phyloP scores from a whole-genome alignment of 345 rosid genomes.

The Populus davidiana region DNA sequence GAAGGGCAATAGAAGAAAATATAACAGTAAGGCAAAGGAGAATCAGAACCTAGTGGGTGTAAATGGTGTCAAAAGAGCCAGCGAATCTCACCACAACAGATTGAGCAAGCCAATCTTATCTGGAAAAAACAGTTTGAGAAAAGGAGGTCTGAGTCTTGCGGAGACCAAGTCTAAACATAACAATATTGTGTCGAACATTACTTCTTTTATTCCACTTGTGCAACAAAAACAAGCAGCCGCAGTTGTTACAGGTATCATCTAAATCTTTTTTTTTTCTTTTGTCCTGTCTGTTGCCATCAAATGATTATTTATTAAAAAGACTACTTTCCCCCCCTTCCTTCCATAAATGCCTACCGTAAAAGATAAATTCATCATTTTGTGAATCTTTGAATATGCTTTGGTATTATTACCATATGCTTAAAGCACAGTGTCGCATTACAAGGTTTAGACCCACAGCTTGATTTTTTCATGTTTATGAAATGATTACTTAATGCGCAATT shows the following conservation, averaged over 20 bases:
- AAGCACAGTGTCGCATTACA: too few relatives aligned
- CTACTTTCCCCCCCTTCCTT: neutral
- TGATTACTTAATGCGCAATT: neutral
- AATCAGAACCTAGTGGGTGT: slow-evolving; percentile 34
- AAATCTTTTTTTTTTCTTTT: neutral
- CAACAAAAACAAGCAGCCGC: slow-evolving; percentile 71
- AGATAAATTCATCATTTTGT: slow-evolving; percentile 1
- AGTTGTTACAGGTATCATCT: slow-evolving; percentile 50
- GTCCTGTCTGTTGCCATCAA: neutral
- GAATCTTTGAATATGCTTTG: neutral
- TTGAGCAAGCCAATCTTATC: slow-evolving; percentile 58
- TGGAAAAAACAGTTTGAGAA: slow-evolving; percentile 42
- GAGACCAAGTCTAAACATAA: slow-evolving; percentile 51
- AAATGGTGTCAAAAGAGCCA: slow-evolving; percentile 34
- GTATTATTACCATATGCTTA: too few relatives aligned
- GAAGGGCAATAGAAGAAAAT: slow-evolving; percentile 46
- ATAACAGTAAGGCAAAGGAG: slow-evolving; percentile 41
- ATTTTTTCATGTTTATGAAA: neutral
- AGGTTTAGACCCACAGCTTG: neutral
- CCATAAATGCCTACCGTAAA: too few relatives aligned
- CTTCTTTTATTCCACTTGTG: slow-evolving; percentile 81
- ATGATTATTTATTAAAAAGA: neutral
- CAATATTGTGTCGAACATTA: slow-evolving; percentile 70
- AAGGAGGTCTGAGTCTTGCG: slow-evolving; percentile 38
- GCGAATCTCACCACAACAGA: slow-evolving; percentile 46